phyloP scores from a whole-genome alignment of 768 basidiomycete species.

The Leccinum uliginosum region DNA sequence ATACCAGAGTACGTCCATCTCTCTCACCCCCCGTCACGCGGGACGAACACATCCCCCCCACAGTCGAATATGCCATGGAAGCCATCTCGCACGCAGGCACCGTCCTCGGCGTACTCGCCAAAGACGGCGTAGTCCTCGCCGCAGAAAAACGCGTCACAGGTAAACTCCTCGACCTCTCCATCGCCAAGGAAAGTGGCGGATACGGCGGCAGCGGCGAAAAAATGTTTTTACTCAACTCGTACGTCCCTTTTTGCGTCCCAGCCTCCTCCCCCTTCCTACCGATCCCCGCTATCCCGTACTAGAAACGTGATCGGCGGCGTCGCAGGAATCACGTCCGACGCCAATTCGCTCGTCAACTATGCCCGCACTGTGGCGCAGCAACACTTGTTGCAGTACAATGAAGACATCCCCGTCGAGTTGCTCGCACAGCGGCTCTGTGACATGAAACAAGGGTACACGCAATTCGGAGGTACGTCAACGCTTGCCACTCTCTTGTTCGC shows the following conservation, averaged over 20 bases:
- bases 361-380: slow-evolving; percentile 87
- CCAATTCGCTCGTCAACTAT: slow-evolving; percentile 95
- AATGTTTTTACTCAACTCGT: slow-evolving; percentile 93
- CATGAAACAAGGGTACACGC: slow-evolving; percentile 98
- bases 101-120: slow-evolving; percentile 88
- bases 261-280: not conserved
- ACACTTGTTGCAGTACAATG: slow-evolving; percentile 87
- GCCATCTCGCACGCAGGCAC: slow-evolving; percentile 95
- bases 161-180: slow-evolving; percentile 89
- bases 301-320: slow-evolving; percentile 93
- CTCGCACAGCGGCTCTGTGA: slow-evolving; percentile 92
- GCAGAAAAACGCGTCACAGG: slow-evolving; percentile 99
- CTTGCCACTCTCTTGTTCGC: not conserved
- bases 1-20: slow-evolving; percentile 76
- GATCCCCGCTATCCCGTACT: not conserved
- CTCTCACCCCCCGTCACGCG: not conserved
- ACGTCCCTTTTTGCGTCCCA: slow-evolving; percentile 19
- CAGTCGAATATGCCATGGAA: slow-evolving; percentile 99
- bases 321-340: slow-evolving; percentile 94
- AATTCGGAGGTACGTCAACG: slow-evolving; percentile 75
- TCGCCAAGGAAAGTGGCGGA: slow-evolving; percentile 72
- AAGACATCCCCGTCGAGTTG: slow-evolving; percentile 96
- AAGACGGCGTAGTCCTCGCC: slow-evolving; percentile 86
- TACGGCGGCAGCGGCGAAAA: slow-evolving; percentile 98
- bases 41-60: slow-evolving; percentile 1